Evolutionary conservation across 2,329 filamentous ascomycete genomes (phyloP).

Genomic region (Aspergillus versicolor): DNA sequence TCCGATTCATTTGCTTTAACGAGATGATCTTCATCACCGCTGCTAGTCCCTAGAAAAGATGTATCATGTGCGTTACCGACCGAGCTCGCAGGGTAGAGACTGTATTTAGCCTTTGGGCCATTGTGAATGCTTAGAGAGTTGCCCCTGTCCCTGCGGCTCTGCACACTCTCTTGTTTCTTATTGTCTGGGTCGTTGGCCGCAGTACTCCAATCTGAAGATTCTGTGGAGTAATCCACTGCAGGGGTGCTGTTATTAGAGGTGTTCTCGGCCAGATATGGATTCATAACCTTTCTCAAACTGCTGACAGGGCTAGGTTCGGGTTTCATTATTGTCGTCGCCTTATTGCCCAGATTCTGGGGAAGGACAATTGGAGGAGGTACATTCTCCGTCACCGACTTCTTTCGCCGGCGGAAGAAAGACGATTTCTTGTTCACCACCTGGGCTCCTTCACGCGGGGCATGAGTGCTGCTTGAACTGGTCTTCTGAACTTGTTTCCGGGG

Average conservation of each 20-base stretch:
- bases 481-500: conserved; percentile 27
- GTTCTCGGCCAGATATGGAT: conserved; percentile 65
- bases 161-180: conserved; percentile 18
- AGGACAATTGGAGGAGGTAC: conserved; percentile 59
- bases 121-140: conserved; percentile 26
- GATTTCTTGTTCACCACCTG: conserved; percentile 84
- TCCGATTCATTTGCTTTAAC: conserved; percentile 22
- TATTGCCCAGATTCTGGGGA: conserved; percentile 45
- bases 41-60: conserved; percentile 37
- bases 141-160: conserved; percentile 24
- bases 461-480: conserved; percentile 21
- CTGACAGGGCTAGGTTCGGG: conserved; percentile 64
- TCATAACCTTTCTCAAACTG: conserved; percentile 83
- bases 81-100: conserved; percentile 27
- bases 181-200: conserved; percentile 17
- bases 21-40: conserved; percentile 32
- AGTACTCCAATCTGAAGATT: conserved; percentile 22
- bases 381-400: conserved; percentile 78
- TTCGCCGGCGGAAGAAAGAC: conserved; percentile 89
- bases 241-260: conserved; percentile 14
- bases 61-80: conserved; percentile 26
- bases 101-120: conserved; percentile 26
- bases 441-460: conserved; percentile 34
- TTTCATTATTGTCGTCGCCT: conserved; percentile 28
- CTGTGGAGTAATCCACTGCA: conserved; percentile 21